Evolutionary conservation across 75 land plant genomes (phyloP), one percentile per base, ranked within the genome.

Genomic region (Picea sitchensis): DNA sequence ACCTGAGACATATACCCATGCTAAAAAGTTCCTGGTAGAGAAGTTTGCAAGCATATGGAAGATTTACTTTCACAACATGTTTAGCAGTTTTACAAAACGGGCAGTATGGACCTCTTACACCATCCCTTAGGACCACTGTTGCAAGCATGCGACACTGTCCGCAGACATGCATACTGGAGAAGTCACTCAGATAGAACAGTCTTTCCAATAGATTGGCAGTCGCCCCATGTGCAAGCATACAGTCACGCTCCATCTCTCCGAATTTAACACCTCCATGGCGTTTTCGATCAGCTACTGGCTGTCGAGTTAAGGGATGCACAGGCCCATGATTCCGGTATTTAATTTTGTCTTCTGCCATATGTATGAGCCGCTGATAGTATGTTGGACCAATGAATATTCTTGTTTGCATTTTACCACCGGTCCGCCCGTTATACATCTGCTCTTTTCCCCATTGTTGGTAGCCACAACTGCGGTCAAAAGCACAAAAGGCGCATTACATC

Each of bases 171-270:
- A 94, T 87, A 11, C 82, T 86, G 26, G 89, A 94, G 59, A 82
- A 86, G 65, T 94, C 98, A 56, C 95, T 92, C 20, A 90, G 82
- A n/a, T 65, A 85, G 68, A 96, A 96, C 20, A 92, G 83, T 59
- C 98, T 83, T 76, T 95, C 98, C 30, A 92, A 86, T 17, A 95
- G 83, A 61, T 89, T 88, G 21, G 91, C 90, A 26, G 95, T 80
- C 11, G 97, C 98, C 41, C 98, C 98, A 79, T 94, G 98, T 21
- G 91, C 96, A 32, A 92, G 81, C 56, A 96, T 76, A 60, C 98
- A 96, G 78, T 96, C 98, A 3, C 98, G 78, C 69, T 96, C 97
- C 98, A 95, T 95, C 77, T 95, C 98, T 1, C 98, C 98, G 78
- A 95, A 94, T 69, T 89, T 88, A 72, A 94, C 83, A 23, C 98